phyloP scores from a whole-genome alignment of 768 basidiomycete species.

The Rhizopogon sp. region DNA sequence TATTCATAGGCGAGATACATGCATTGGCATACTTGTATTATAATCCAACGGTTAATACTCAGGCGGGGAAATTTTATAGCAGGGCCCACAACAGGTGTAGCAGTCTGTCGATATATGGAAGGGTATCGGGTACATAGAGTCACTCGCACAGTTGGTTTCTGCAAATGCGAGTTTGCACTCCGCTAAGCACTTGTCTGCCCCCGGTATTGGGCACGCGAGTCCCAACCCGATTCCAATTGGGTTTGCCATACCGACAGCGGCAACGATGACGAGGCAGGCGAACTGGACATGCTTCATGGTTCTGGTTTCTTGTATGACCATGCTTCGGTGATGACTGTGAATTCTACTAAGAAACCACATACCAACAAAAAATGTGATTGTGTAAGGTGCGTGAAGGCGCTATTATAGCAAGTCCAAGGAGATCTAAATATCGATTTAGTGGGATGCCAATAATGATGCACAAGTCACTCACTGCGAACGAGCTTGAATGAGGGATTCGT shows the following conservation, averaged over 20 bases:
- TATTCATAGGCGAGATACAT: no score
- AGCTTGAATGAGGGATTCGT: neutral
- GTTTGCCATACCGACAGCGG: neutral
- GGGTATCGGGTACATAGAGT: no score
- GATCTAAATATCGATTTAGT: neutral
- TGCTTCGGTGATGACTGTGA: neutral
- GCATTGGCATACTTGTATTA: no score
- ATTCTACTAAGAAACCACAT: neutral
- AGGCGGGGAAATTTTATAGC: no score
- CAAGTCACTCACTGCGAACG: neutral
- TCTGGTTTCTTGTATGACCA: neutral
- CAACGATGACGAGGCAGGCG: neutral
- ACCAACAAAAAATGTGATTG: neutral
- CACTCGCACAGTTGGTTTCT: no score
- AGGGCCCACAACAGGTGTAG: no score
- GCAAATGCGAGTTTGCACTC: no score
- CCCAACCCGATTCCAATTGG: no score
- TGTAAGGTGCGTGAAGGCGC: neutral
- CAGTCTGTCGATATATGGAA: no score
- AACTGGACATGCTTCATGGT: neutral
- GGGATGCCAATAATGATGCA: neutral
- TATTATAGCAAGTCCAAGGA: neutral
- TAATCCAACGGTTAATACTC: no score
- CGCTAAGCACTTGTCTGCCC: no score
- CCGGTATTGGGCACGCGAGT: no score